Conservation (phyloP, 164 flowering plant species). For the Stephania yunnanensis region DNA sequence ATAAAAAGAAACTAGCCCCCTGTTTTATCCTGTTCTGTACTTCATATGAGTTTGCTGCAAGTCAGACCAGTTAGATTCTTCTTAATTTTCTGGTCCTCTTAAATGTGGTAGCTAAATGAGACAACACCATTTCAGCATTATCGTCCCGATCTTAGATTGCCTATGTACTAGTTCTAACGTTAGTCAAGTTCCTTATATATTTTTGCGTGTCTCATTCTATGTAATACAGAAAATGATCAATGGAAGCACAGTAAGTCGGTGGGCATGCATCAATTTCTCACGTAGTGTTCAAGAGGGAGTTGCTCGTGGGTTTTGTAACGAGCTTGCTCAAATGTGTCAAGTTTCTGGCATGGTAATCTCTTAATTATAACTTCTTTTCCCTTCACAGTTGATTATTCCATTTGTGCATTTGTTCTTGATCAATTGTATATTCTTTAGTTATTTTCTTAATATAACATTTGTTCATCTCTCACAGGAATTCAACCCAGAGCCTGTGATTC, state of each 20-base stretch:
- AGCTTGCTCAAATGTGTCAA: conserved; percentile 83
- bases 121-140: not conserved
- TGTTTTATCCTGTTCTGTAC: not conserved
- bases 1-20: not conserved
- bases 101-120: not conserved
- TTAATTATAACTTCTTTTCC: not conserved
- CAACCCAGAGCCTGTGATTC: conserved; percentile 65
- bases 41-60: not conserved
- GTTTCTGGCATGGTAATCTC: conserved; percentile 71
- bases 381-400: not conserved
- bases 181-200: conserved; percentile 2
- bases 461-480: conserved; percentile 44
- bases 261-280: conserved; percentile 83
- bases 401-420: not conserved
- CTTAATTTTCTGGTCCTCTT: not conserved
- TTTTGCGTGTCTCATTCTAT: not conserved
- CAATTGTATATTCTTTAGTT: not conserved
- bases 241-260: conserved; percentile 64
- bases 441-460: not conserved
- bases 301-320: conserved; percentile 68
- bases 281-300: conserved; percentile 72
- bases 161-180: not conserved
- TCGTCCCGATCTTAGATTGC: not conserved
- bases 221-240: conserved; percentile 73
- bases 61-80: not conserved